Base-by-base conservation (phyloP, 202 grass and related monocot genomes). In the Hordeum pubiflorum region DNA sequence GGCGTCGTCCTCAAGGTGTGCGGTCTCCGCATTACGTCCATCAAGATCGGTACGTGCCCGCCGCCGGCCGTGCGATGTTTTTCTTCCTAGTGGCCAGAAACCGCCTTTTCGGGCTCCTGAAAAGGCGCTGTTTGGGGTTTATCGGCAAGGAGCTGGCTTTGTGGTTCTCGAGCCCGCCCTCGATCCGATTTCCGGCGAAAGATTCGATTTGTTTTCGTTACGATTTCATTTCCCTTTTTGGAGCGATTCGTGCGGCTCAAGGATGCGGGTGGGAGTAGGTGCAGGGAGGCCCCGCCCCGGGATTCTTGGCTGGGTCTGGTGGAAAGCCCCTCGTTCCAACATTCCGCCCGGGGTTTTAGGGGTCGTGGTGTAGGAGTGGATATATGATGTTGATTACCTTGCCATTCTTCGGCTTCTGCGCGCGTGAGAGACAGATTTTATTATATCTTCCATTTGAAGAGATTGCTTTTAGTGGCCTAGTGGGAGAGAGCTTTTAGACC, bases 11-110 rank as follows among this genome's bases (percentile, higher is more conserved):
- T 92, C 72, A 96, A 90, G 76, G 83, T 87, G 12, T 96, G 93
- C 36, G 93, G 93, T 29, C 86, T 96, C 57, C 90, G 93, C 72
- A 91, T 96, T 75, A 96, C 93, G 31, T 96, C 93, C 65, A 96
- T 96, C 38, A 96, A 92, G 83, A 96, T 96, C 79, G 93, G 93
- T 96, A 83, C 56, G 82, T 83, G 78, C 57, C 72, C 69, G 27
- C 61, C 54, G 40, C 69, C 40, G 65, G 23, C 23, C 76, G 9
- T 34, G 26, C 23, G 46, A 62, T 44, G 75, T 17, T 70, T 38
- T 43, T 57, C 11, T 59, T 23, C 9, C 40, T 40, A 10, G 31
- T 5, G 77, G 39, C 44, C 22, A 26, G 46, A 80, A 26, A 4
- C 23, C 37, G 57, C 23, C 22, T 39, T 71, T 72, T 56, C 32